Evolutionary conservation across 202 grass and related monocot genomes (phyloP), one percentile per base, ranked within the genome.

Genomic region (Miscanthus sacchariflorus): DNA sequence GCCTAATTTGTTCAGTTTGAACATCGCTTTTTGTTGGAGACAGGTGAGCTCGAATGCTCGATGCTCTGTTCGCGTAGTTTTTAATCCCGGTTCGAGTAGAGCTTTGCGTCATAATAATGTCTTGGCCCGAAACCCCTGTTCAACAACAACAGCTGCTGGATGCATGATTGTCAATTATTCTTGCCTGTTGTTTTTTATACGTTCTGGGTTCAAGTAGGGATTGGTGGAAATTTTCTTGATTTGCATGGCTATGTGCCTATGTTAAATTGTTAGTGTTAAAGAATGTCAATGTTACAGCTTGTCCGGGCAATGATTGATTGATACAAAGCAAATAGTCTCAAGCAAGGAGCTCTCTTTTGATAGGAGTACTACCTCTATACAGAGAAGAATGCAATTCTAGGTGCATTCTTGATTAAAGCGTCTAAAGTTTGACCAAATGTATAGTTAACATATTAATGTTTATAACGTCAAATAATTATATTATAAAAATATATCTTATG

Each of bases 71-170:
- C 12, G 1, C 14, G n/a, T 48, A 27, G 23, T 25, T 90, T 25
- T 90, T 79, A 83, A 46, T 80, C 56, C 68, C 39, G 35, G 24
- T 70, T 68, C 64, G 45, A 74, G 80, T 30, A 68, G 23, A 59
- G 21, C 35, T 45, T 87, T 44, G 23, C 72, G 78, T 54, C 10
- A 23, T 64, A 40, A 48, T 82, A 80, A 80, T 84, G 36, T 27
- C 44, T 76, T 19, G 74, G n/a, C 68, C 24, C 74, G 17, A 68
- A 84, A 49, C 85, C 56, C 79, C 85, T 87, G 89, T 36, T 45
- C 24, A 7, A 50, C 24, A 7, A 50, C 24, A 15, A 19, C 73
- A 48, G 48, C 15, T 77, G 27, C 48, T 56, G 17, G 12, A 36
- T 56, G 48, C 74, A 77, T 77, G 74, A 77, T 77, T 56, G 30